Percentiles rank a stretch among this genome's conserved stretches.
These are phyloP conservation scores for Aspergillus cristatus DNA, from an alignment of 495 filamentous ascomycete species.

Conservation along the genomic window DNA sequence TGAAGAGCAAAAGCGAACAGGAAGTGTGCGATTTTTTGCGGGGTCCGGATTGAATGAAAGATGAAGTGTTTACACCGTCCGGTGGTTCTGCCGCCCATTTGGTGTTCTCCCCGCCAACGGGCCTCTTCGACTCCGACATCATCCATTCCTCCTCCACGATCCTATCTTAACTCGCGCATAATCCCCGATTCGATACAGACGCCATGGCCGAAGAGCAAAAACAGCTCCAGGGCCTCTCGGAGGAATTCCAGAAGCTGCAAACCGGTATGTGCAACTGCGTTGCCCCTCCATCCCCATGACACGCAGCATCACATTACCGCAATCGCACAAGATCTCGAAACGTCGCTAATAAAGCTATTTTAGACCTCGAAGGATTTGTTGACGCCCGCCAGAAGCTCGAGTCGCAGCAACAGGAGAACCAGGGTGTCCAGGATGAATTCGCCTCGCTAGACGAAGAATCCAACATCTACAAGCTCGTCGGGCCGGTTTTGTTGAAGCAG, in stretches of 20 bases:
- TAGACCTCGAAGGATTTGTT: conserved; percentile 70
- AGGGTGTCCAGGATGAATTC: conserved; percentile 89
- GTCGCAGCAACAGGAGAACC: conserved; percentile 87
- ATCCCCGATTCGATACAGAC: neutral
- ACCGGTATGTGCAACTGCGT: conserved; percentile 46
- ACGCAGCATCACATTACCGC: neutral
- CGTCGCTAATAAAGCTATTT: conserved; percentile 6
- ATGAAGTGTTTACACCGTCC: conserved; percentile 2
- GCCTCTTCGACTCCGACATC: neutral
- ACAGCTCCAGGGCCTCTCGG: conserved; percentile 69
- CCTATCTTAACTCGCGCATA: no score
- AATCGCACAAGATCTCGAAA: neutral
- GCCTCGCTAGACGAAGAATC: conserved; percentile 63
- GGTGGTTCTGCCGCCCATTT: conserved; percentile 1
- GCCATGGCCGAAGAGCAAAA: conserved; percentile 49
- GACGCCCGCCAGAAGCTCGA: conserved; percentile 86
- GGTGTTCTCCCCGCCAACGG: neutral
- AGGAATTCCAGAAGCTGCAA: conserved; percentile 81
- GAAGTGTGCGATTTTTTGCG: neutral
- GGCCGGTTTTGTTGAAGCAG: conserved; percentile 89
- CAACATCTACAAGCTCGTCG: conserved; percentile 90
- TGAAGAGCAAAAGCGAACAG: neutral
- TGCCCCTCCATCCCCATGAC: neutral
- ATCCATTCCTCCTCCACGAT: neutral
- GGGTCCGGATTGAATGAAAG: neutral